Base-by-base conservation (phyloP, 2,329 filamentous ascomycete genomes). In the Harringtonia lauricola region DNA sequence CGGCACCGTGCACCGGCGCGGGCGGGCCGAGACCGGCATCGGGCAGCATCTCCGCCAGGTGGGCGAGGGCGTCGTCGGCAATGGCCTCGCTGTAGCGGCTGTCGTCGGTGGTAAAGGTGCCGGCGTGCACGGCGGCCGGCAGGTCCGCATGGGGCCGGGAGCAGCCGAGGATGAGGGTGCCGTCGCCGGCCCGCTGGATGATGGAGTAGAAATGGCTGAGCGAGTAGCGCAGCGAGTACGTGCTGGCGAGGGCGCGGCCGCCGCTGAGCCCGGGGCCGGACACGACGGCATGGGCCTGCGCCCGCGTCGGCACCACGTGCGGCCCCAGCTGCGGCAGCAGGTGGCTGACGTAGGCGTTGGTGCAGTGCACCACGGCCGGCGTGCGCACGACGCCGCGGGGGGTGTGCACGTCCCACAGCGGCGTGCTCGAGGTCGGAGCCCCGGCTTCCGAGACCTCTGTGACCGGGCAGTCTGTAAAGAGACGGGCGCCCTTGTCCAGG, bases 171-270 rank as follows among this genome's bases (percentile, higher is more conserved):
- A 70, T 57, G 34, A 68, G 48, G 8, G 65, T 64, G 1, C 66
- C 66, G 43, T 70, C 66, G 2, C 55, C 55, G 36, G 55, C 52
- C 4, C 67, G 58, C 50, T 70, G 68, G 15, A 67, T 67, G n/a
- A 72, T 52, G 0, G 67, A 70, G 53, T 70, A 71, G 56, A 70
- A 72, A 48, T 70, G 66, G 24, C 63, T 56, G 2, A 71, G 56
- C 35, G 61, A 61, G 43, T 70, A 66, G 9, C 68, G 60, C 13
- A 71, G 50, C 2, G 67, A 70, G 50, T 67, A 64, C 1, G 68
- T 71, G 40, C 52, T 63, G 13, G 49, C 50, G 6, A 68, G 52
- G 2, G 54, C 39, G 1, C 59, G 58, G 1, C 50, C 44, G 0
- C 59, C 64, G 9, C 57, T 57, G 8, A 70, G 59, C 8, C 58